Percentiles rank a stretch among this genome's conserved stretches.
These are phyloP conservation scores for Aureobasidium melanogenum DNA, from an alignment of 2,329 filamentous ascomycete genomes.

Conservation along the genomic window DNA sequence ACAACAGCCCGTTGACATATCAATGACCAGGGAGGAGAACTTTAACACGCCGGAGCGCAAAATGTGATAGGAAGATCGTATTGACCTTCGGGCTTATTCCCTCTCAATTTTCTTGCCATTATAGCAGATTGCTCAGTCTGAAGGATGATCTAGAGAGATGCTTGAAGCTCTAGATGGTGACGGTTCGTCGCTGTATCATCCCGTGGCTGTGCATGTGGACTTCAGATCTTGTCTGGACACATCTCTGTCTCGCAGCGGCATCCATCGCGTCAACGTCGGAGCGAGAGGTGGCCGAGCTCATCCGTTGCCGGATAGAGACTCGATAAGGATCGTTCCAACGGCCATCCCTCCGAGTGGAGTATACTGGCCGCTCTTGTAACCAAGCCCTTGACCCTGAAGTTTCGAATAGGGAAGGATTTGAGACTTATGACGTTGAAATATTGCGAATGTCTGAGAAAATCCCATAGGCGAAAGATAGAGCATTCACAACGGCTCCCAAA, in stretches of 20 bases:
- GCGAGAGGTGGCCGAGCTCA: not conserved
- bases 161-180: not conserved
- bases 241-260: not conserved
- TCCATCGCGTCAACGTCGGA: not conserved
- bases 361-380: not conserved
- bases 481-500: not conserved
- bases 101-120: not conserved
- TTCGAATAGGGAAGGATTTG: not conserved
- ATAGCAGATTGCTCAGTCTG: not conserved
- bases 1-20: constrained; percentile 1
- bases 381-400: not conserved
- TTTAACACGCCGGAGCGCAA: too few relatives aligned
- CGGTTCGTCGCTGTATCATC: not conserved
- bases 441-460: constrained; percentile 8
- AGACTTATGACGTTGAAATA: constrained; percentile 7
- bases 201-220: not conserved
- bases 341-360: not conserved
- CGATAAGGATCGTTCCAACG: constrained; percentile 4
- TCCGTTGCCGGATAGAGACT: not conserved
- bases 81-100: not conserved
- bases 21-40: not conserved
- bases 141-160: not conserved
- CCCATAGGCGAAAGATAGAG: not conserved
- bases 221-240: not conserved
- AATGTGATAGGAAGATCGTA: too few relatives aligned